Conservation (phyloP, 805 yeast species). For the Myxozyma udenii region DNA sequence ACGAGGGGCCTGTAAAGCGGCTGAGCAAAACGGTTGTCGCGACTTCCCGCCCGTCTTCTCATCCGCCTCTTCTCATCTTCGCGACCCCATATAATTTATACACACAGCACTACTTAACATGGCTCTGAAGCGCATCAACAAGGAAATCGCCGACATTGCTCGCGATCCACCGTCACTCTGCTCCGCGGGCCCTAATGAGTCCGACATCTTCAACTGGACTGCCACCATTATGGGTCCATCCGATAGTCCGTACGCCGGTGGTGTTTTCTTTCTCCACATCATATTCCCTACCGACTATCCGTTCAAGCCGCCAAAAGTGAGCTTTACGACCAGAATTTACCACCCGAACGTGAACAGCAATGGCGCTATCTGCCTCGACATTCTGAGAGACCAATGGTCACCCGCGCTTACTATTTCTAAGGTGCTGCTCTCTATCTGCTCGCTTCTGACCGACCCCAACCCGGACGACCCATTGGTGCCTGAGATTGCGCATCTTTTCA, state of each 20-base stretch:
- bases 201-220: slow-evolving; percentile 98
- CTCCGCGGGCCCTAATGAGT: slow-evolving; percentile 98
- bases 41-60: no score
- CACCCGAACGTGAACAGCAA: slow-evolving; percentile 95
- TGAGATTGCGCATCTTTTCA: slow-evolving; percentile 94
- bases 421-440: slow-evolving; percentile 90
- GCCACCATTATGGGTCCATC: slow-evolving; percentile 98
- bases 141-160: neutral
- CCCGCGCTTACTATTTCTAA: slow-evolving; percentile 96
- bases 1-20: no score
- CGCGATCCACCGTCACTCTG: neutral
- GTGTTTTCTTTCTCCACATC: slow-evolving; percentile 92
- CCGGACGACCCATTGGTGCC: slow-evolving; percentile 99
- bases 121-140: neutral
- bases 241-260: slow-evolving; percentile 83
- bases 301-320: slow-evolving; percentile 87
- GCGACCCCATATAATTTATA: no score
- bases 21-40: no score
- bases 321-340: slow-evolving; percentile 89
- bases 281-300: slow-evolving; percentile 99
- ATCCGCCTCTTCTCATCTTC: no score
- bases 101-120: no score
- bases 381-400: slow-evolving; percentile 97
- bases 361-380: slow-evolving; percentile 95
- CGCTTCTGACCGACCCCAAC: slow-evolving; percentile 93